Conservation (phyloP, 23 red algal species). For the Gracilaria gracilis region DNA sequence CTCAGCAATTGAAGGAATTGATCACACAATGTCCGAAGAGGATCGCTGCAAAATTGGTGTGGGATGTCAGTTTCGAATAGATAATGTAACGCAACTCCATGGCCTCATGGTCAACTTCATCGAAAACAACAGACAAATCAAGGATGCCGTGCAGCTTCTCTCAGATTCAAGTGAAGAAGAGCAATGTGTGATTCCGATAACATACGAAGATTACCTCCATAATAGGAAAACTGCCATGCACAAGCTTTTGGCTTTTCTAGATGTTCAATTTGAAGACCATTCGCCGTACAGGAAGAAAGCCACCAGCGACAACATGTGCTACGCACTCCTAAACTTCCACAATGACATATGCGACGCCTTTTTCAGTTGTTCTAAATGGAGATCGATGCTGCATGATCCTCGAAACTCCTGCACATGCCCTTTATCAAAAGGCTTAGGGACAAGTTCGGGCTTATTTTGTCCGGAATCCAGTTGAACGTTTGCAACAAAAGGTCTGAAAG, state of each 20-base stretch:
- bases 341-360: slow-evolving; percentile 59
- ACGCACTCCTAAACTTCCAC: slow-evolving; percentile 52
- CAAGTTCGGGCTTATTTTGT: not conserved
- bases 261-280: slow-evolving; percentile 28
- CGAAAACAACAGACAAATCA: slow-evolving; percentile 44
- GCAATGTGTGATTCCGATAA: slow-evolving; percentile 35
- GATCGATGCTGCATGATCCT: slow-evolving; percentile 51
- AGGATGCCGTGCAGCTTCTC: slow-evolving; percentile 36
- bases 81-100: slow-evolving; percentile 45
- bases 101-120: slow-evolving; percentile 44
- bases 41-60: slow-evolving; percentile 48
- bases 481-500: not conserved
- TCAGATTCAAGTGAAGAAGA: slow-evolving; percentile 16
- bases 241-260: slow-evolving; percentile 49
- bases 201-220: slow-evolving; percentile 71
- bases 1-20: slow-evolving; percentile 55
- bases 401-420: slow-evolving; percentile 41
- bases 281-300: slow-evolving; percentile 51
- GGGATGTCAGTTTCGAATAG: slow-evolving; percentile 58
- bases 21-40: slow-evolving; percentile 29
- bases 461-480: not conserved
- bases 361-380: slow-evolving; percentile 44
- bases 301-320: slow-evolving; percentile 61
- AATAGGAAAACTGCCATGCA: slow-evolving; percentile 29
- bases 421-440: not conserved